Conservation (phyloP, 805 yeast genomes). For the Cyberlindnera nakhonratchasimensis region DNA sequence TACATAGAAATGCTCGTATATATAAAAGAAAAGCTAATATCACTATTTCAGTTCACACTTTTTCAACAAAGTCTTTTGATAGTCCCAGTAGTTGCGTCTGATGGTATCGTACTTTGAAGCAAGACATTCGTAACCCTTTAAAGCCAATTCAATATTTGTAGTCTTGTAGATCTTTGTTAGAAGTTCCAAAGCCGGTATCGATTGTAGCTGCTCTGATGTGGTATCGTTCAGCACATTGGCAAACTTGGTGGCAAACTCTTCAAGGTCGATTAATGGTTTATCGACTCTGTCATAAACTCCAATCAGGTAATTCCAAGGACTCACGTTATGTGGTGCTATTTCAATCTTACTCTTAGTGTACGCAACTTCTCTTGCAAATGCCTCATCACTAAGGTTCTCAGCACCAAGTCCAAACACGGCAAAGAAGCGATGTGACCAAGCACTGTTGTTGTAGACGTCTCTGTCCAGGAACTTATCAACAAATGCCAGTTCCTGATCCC, state of each 20-base stretch:
- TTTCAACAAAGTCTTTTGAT: slow-evolving; percentile 29
- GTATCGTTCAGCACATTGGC: slow-evolving; percentile 30
- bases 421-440: slow-evolving; percentile 86
- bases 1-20: background rate
- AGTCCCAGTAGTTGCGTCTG: slow-evolving; percentile 59
- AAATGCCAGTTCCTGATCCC: slow-evolving; percentile 48
- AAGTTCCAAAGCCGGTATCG: slow-evolving; percentile 63
- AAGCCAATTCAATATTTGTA: slow-evolving; percentile 34
- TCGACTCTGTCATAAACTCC: slow-evolving; percentile 46
- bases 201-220: slow-evolving; percentile 26
- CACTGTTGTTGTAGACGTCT: slow-evolving; percentile 87
- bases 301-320: slow-evolving; percentile 78
- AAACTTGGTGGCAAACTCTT: slow-evolving; percentile 43
- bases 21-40: background rate
- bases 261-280: slow-evolving; percentile 36
- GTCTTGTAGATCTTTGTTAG: slow-evolving; percentile 46
- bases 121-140: slow-evolving; percentile 47
- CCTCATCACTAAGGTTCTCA: slow-evolving; percentile 14
- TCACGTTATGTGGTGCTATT: slow-evolving; percentile 73
- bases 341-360: slow-evolving; percentile 49
- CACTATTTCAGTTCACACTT: background rate
- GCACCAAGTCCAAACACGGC: slow-evolving; percentile 33
- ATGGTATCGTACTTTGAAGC: slow-evolving; percentile 56
- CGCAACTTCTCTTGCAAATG: slow-evolving; percentile 46
- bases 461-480: slow-evolving; percentile 43